phyloP scores from a whole-genome alignment of 352 stramenopile species.

The Phytopythium oedochilum region DNA sequence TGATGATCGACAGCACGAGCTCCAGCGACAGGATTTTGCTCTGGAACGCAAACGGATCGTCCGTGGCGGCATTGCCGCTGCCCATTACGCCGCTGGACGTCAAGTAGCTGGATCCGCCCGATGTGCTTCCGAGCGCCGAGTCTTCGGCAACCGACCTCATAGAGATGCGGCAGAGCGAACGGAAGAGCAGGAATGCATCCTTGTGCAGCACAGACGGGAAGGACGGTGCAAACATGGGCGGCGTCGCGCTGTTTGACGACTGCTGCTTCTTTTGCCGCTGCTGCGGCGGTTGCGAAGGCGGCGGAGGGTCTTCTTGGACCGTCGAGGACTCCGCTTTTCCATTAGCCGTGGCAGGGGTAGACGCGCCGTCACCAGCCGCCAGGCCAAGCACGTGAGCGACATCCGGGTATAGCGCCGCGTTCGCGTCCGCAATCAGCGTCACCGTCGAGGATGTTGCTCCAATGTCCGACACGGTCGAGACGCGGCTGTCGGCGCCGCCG shows the following conservation, averaged over 20 bases:
- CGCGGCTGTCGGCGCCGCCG: constrained; percentile 6
- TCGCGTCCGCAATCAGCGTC: constrained; percentile 10
- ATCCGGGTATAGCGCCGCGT: constrained; percentile 36
- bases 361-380: neutral
- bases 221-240: constrained; percentile 43
- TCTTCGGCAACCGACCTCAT: constrained; percentile 93
- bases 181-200: constrained; percentile 98
- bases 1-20: constrained; percentile 96
- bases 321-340: neutral
- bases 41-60: constrained; percentile 93
- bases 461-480: neutral
- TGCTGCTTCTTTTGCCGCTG: constrained; percentile 8
- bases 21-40: constrained; percentile 98
- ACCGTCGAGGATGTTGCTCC: neutral
- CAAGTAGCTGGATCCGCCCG: constrained; percentile 10
- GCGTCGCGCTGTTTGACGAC: constrained; percentile 10
- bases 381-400: constrained; percentile 34
- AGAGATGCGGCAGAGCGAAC: constrained; percentile 93
- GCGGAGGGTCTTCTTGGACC: constrained; percentile 7
- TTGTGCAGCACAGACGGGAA: constrained; percentile 97
- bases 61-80: constrained; percentile 27
- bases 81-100: neutral
- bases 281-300: neutral
- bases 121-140: constrained; percentile 25
- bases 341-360: neutral